Evolutionary conservation across 2,329 filamentous ascomycete species (phyloP).

Genomic region (Colletotrichum spinosum): DNA sequence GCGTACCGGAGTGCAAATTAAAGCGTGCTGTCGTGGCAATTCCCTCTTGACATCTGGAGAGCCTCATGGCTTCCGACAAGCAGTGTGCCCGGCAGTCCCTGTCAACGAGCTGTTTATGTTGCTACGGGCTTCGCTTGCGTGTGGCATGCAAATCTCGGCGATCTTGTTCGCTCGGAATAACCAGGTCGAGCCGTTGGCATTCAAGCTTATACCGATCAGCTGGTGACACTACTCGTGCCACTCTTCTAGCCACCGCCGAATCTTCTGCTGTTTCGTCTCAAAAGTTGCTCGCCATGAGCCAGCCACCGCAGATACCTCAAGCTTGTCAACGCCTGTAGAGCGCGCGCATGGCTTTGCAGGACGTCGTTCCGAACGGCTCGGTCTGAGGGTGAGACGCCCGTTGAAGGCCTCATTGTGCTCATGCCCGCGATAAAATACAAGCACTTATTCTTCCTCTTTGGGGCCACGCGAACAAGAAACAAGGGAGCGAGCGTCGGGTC

Average conservation of each 20-base stretch:
- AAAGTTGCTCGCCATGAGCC: neutral
- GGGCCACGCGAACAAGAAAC: conserved; percentile 13
- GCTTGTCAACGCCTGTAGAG: neutral
- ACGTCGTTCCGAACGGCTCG: conserved; percentile 19
- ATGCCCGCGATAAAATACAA: conserved; percentile 6
- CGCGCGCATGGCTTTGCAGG: neutral
- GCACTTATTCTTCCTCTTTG: conserved; percentile 4
- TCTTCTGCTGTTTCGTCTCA: neutral
- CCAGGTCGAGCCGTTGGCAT: too few relatives aligned
- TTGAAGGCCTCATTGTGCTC: conserved; percentile 21
- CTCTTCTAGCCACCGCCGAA: conserved; percentile 5
- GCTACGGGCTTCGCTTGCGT: too few relatives aligned
- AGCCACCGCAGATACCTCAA: conserved; percentile 27
- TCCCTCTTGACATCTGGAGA: too few relatives aligned
- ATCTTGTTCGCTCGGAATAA: too few relatives aligned
- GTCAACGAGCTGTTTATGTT: too few relatives aligned
- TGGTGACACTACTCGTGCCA: too few relatives aligned
- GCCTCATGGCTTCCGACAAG: too few relatives aligned
- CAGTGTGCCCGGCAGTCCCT: too few relatives aligned
- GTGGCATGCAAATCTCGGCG: too few relatives aligned
- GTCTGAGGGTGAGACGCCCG: conserved; percentile 31
- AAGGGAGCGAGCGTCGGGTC: conserved; percentile 15
- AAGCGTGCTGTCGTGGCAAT: too few relatives aligned
- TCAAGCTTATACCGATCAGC: too few relatives aligned
- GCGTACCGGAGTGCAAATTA: too few relatives aligned